Conservation (phyloP, 140 eudicot genomes). For the Oenanthe javanica region DNA sequence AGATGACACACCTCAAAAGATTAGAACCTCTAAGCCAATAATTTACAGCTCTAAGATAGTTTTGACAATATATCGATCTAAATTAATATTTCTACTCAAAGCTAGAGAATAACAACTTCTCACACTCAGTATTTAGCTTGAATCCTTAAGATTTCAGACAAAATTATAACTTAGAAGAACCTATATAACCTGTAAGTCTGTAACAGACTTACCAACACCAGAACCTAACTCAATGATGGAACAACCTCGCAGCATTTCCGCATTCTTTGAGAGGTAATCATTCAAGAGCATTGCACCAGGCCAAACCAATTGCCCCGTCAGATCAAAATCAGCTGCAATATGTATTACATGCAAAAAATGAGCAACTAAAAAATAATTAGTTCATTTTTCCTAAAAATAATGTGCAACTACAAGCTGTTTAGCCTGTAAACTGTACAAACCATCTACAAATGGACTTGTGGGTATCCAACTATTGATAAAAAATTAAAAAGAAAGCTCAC, state of each 20-base stretch:
- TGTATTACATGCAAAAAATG: neutral
- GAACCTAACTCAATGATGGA: conserved; percentile 89
- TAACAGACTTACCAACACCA: conserved; percentile 67
- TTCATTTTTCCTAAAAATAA: no score
- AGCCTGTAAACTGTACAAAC: neutral
- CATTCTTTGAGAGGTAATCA: conserved; percentile 68
- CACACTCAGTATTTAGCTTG: neutral
- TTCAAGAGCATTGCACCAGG: conserved; percentile 91
- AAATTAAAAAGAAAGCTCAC: conserved; percentile 25
- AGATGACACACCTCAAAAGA: neutral
- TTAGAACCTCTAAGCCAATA: neutral
- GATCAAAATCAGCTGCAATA: conserved; percentile 84
- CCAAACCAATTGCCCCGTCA: conserved; percentile 98
- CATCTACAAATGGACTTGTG: neutral
- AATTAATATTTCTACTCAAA: neutral
- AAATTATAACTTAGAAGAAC: neutral
- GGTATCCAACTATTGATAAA: neutral
- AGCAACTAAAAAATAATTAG: no score
- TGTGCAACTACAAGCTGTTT: neutral
- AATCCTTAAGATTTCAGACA: neutral
- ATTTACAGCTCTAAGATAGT: neutral
- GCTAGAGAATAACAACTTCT: neutral
- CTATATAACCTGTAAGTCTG: neutral
- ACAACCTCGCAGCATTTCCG: conserved; percentile 63
- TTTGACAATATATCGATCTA: neutral